A percentile compares a stretch with the other conserved stretches of the same genome.
Evolutionary conservation across 2,329 filamentous ascomycete species (phyloP).

Genomic region (Phaeoacremonium minimum): DNA sequence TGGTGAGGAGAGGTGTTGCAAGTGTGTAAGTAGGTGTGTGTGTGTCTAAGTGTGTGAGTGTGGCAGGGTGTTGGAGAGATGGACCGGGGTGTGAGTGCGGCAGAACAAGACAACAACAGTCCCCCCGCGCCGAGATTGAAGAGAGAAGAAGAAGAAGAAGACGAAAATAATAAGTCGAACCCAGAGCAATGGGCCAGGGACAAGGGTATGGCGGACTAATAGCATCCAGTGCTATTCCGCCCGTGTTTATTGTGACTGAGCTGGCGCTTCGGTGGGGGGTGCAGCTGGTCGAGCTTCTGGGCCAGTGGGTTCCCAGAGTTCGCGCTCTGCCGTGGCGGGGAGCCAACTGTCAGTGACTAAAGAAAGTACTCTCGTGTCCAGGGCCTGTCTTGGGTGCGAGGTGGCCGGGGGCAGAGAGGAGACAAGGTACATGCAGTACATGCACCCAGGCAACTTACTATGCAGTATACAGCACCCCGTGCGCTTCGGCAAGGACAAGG

Average conservation of each 20-base stretch:
- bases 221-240: slow-evolving; percentile 15
- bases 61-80: slow-evolving; percentile 4
- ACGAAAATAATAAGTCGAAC: slow-evolving; percentile 13
- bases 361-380: too few species aligned
- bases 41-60: slow-evolving; percentile 6
- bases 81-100: slow-evolving; percentile 6
- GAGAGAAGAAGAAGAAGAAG: slow-evolving; percentile 10
- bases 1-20: slow-evolving; percentile 2
- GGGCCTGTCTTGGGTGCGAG: slow-evolving; percentile 4
- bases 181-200: slow-evolving; percentile 17
- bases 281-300: neutral
- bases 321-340: slow-evolving; percentile 6
- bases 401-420: slow-evolving; percentile 1
- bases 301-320: too few species aligned
- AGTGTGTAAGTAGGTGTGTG: slow-evolving; percentile 7
- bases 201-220: slow-evolving; percentile 12
- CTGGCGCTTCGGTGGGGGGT: slow-evolving; percentile 5
- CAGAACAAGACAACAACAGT: slow-evolving; percentile 3
- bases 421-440: slow-evolving; percentile 1
- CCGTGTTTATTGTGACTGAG: slow-evolving; percentile 10
- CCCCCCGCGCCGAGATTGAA: slow-evolving; percentile 11
- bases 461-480: neutral
- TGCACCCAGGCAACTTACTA: too few species aligned
- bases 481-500: neutral
- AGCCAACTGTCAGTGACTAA: slow-evolving; percentile 4